Evolutionary conservation across 257 asterid species (phyloP), one percentile per base, ranked within the genome.

Genomic region (Solanum stenotomum): DNA sequence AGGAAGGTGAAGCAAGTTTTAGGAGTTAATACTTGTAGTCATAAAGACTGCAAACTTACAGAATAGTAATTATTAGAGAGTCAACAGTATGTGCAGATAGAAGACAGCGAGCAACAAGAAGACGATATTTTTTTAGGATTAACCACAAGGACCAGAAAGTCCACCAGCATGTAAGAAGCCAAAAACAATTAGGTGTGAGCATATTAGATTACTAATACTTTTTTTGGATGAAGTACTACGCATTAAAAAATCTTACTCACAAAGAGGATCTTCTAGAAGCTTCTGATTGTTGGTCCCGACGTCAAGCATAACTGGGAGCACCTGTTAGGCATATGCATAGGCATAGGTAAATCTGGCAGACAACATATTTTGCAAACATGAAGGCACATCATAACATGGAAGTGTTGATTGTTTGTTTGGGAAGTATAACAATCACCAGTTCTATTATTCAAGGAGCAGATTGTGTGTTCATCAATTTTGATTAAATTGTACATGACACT

Each of bases 231-330:
- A 15, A 82, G 22, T 49, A 49, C 31, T 29, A 49, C 12, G 2
- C 70, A 49, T 82, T 49, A 10, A 77, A 34, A 90, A 33, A 85
- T 81, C 82, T 90, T 86, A 95, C 99, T 97, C 93, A 97, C 99
- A 97, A 89, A 97, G 99, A 90, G 85, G 94, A 88, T 97, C 96
- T 87, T 94, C 95, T 71, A 97, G 98, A 90, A 97, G 98, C 92
- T 91, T 94, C 95, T 94, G 92, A 89, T 97, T 97, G 95, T 96
- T 97, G 31, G 99, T 97, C 87, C 99, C 99, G 87, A 97, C 98
- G 87, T 97, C 99, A 89, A 97, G 99, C 99, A 97, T 97, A 88
- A 97, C 94, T 23, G 99, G 99, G 91, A 97, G 93, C 91, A 97
- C 91, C 99, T 97, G 96, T 87, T 27, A 89, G 34, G 83, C 75